Conservation (phyloP, 2,329 filamentous ascomycete genomes). For the Alternaria gansuensis region DNA sequence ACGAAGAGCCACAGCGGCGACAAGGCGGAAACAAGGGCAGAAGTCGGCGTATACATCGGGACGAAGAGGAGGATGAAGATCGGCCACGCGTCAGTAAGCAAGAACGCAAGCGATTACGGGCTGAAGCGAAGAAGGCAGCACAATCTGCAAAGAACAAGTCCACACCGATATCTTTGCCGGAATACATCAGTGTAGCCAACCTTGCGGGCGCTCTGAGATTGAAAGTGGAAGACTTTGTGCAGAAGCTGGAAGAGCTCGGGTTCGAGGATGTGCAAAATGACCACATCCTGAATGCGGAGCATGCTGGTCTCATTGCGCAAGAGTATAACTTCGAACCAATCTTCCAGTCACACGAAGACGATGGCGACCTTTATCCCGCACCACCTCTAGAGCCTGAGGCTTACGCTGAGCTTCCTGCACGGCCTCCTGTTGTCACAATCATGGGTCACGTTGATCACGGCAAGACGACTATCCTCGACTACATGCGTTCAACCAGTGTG, state of each 20-base stretch:
- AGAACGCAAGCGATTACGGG: constrained; percentile 46
- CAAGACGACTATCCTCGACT: constrained; percentile 96
- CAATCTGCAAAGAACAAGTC: constrained; percentile 42
- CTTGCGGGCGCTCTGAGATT: constrained; percentile 79
- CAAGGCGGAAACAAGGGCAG: constrained; percentile 26
- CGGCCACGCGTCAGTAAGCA: constrained; percentile 33
- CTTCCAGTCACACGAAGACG: constrained; percentile 68
- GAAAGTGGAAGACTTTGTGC: constrained; percentile 73
- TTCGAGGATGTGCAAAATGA: constrained; percentile 86
- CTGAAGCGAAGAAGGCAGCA: constrained; percentile 49
- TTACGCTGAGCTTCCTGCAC: constrained; percentile 71
- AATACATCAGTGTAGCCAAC: constrained; percentile 89
- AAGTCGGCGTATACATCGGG: constrained; percentile 34
- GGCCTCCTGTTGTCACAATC: constrained; percentile 95
- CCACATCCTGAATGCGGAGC: constrained; percentile 89
- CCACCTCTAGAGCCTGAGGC: constrained; percentile 61
- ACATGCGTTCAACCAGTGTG: constrained; percentile 89
- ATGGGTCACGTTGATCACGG: constrained; percentile 99
- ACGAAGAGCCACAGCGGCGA: constrained; percentile 45
- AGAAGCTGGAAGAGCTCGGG: constrained; percentile 84
- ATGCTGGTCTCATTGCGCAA: constrained; percentile 85
- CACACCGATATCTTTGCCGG: constrained; percentile 75
- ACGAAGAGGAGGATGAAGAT: constrained; percentile 40
- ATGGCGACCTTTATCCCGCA: constrained; percentile 76
- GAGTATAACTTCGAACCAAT: constrained; percentile 93